A percentile compares a stretch with the other conserved stretches of the same genome.
Evolutionary conservation across 192 early-diverging fungal genomes (phyloP).

Genomic region (Pilobolus umbonatus): DNA sequence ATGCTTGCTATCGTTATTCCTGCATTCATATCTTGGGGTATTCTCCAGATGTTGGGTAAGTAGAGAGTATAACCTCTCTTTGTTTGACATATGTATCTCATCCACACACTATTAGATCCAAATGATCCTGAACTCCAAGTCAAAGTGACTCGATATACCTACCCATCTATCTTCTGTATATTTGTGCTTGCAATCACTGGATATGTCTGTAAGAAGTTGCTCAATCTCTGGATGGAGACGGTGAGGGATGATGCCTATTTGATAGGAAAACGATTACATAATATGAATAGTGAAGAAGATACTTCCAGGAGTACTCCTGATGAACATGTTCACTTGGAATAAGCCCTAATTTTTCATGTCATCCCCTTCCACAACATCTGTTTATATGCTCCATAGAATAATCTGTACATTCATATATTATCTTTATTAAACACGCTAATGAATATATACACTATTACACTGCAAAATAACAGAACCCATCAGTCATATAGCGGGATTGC

Average conservation of each 20-base stretch:
- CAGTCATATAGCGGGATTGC: too few species aligned
- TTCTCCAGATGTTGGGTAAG: constrained; percentile 27
- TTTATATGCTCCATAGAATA: too few species aligned
- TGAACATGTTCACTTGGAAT: too few species aligned
- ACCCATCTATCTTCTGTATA: constrained; percentile 39
- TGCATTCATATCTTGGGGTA: constrained; percentile 32
- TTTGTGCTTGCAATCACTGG: constrained; percentile 22
- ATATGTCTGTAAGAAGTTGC: constrained; percentile 29
- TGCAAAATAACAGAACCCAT: too few species aligned
- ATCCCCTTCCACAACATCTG: too few species aligned
- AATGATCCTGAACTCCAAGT: constrained; percentile 4
- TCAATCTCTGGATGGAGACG: constrained; percentile 68
- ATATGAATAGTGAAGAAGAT: constrained; percentile 42
- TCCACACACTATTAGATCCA: background rate
- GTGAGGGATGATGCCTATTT: constrained; percentile 83
- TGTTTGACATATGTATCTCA: background rate
- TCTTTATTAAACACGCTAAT: too few species aligned
- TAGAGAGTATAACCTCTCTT: background rate
- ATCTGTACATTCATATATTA: too few species aligned
- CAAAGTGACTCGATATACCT: constrained; percentile 17
- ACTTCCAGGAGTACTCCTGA: too few species aligned
- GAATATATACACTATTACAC: too few species aligned
- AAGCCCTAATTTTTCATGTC: too few species aligned
- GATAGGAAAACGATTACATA: constrained; percentile 82
- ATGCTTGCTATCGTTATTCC: constrained; percentile 35